phyloP scores from a whole-genome alignment of 352 stramenopile species.

The Phytophthora sp. region DNA sequence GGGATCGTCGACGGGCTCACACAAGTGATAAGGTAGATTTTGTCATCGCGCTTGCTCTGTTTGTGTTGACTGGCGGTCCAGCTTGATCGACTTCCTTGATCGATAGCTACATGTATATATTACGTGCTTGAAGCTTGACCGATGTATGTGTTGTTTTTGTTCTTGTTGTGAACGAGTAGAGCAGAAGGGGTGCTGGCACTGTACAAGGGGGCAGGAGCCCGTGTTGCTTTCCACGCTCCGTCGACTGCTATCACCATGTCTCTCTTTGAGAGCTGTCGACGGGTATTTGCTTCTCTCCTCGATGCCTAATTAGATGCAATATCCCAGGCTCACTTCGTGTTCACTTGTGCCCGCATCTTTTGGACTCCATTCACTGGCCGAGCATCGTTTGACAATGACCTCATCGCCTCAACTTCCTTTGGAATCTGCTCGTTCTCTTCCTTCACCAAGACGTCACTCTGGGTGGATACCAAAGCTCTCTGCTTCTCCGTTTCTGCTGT shows the following conservation, averaged over 20 bases:
- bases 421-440: conserved; percentile 37
- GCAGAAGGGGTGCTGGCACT: conserved; percentile 90
- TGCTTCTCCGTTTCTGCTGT: conserved; percentile 11
- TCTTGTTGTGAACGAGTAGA: conserved; percentile 46
- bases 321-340: conserved; percentile 22
- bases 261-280: conserved; percentile 92
- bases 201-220: conserved; percentile 94
- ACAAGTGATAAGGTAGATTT: conserved; percentile 66
- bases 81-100: conserved; percentile 4
- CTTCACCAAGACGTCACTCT: conserved; percentile 38
- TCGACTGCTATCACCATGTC: conserved; percentile 98
- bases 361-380: conserved; percentile 31
- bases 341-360: conserved; percentile 6
- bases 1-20: conserved; percentile 90
- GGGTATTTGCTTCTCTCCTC: conserved; percentile 57
- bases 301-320: conserved; percentile 36
- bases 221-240: conserved; percentile 95
- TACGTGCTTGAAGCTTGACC: conserved; percentile 10
- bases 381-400: conserved; percentile 34
- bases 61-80: neutral
- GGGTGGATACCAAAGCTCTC: conserved; percentile 28
- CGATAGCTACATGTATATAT: no score
- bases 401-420: conserved; percentile 33
- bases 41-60: neutral
- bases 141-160: conserved; percentile 9